Evolutionary conservation across 2,329 filamentous ascomycete genomes (phyloP).

Genomic region (Claviceps arundinis): DNA sequence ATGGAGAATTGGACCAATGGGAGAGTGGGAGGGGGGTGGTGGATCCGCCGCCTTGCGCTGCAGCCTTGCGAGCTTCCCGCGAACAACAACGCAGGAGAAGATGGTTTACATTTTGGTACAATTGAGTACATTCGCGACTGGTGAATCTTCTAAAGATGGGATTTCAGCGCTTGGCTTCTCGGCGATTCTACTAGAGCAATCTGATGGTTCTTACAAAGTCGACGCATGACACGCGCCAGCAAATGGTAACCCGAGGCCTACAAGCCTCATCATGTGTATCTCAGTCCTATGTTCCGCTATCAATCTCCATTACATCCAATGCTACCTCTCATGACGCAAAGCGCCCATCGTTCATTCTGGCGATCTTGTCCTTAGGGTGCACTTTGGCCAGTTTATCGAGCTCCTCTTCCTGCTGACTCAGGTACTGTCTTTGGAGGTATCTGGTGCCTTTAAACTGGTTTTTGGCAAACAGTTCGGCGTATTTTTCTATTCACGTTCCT

Average conservation of each 20-base stretch:
- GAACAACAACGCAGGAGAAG: background rate
- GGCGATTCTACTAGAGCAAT: background rate
- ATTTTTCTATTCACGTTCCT: constrained; percentile 46
- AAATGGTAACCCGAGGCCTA: background rate
- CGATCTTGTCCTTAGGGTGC: constrained; percentile 26
- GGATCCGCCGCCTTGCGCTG: background rate
- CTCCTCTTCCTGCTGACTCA: constrained; percentile 36
- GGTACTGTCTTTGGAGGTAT: constrained; percentile 68
- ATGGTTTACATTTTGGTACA: background rate
- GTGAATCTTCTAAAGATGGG: constrained; percentile 13
- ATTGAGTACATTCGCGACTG: too few relatives aligned
- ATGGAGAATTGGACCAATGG: constrained; percentile 4
- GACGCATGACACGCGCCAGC: background rate
- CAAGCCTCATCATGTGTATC: background rate
- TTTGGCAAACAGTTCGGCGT: constrained; percentile 63
- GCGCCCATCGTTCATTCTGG: constrained; percentile 23
- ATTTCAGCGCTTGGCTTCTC: background rate
- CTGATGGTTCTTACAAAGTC: background rate
- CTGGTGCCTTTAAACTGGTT: constrained; percentile 68
- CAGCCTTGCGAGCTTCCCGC: background rate
- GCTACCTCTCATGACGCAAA: constrained; percentile 16
- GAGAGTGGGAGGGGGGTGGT: background rate
- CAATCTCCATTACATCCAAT: background rate
- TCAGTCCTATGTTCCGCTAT: background rate
- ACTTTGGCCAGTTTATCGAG: constrained; percentile 25